phyloP scores from a whole-genome alignment of 164 flowering plant genomes.

The Chimonanthus salicifolius region DNA sequence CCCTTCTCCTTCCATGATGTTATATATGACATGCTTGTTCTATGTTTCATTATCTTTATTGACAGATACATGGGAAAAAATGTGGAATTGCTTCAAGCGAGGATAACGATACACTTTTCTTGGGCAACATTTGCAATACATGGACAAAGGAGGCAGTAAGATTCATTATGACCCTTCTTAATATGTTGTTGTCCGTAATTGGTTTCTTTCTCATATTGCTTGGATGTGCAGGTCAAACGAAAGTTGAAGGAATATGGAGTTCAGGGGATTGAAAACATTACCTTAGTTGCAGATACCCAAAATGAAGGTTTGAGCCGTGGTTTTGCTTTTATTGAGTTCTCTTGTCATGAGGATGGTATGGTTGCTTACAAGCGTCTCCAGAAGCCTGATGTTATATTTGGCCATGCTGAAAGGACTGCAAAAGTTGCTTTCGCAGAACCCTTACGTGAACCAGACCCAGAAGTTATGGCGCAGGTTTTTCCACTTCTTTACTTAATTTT shows the following conservation, averaged over 20 bases:
- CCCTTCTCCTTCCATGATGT: constrained; percentile 2
- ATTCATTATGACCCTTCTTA: constrained; percentile 6
- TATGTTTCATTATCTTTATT: background rate
- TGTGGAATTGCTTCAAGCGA: constrained; percentile 71
- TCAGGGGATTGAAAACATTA: constrained; percentile 24
- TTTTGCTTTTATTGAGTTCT: constrained; percentile 70
- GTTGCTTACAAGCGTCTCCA: constrained; percentile 75
- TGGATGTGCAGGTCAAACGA: constrained; percentile 47
- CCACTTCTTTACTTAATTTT: too few relatives aligned
- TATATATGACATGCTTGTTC: background rate
- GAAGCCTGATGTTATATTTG: constrained; percentile 71
- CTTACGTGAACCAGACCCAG: constrained; percentile 70
- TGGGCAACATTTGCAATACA: constrained; percentile 81
- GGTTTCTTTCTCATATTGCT: background rate
- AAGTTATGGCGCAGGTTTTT: constrained; percentile 54
- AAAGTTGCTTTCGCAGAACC: constrained; percentile 91
- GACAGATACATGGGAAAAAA: constrained; percentile 66
- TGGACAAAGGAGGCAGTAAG: constrained; percentile 91
- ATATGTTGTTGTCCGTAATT: background rate
- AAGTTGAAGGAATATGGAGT: constrained; percentile 36
- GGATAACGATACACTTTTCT: constrained; percentile 66
- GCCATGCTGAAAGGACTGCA: constrained; percentile 72
- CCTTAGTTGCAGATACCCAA: constrained; percentile 57
- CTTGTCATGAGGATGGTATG: constrained; percentile 75
- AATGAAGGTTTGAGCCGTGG: constrained; percentile 79